Conservation (phyloP, 1,284 basidiomycete genomes). For the Wolfiporia cocos region DNA sequence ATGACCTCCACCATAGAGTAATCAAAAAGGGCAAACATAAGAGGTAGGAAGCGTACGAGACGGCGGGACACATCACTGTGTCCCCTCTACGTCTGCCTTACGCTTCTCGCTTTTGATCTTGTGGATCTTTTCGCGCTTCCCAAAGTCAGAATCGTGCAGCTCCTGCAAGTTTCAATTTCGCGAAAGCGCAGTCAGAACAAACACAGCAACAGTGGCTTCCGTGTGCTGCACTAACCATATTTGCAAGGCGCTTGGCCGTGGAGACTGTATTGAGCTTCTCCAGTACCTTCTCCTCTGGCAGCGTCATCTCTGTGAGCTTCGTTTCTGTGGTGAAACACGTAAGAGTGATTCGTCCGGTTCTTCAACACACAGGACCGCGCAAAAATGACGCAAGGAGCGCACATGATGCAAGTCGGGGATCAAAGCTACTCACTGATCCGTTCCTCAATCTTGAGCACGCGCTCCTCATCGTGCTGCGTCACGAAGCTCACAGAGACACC, state of each 20-base stretch:
- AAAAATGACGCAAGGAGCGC: background rate
- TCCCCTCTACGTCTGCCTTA: slow-evolving; percentile 21
- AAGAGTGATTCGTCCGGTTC: background rate
- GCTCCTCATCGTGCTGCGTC: slow-evolving; percentile 88
- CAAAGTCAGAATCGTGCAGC: slow-evolving; percentile 89
- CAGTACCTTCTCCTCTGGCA: slow-evolving; percentile 82
- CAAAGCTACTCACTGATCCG: slow-evolving; percentile 63
- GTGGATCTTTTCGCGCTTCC: slow-evolving; percentile 80
- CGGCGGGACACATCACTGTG: too few relatives aligned
- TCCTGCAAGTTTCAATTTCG: slow-evolving; percentile 43
- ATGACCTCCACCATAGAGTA: too few relatives aligned
- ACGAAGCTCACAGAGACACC: slow-evolving; percentile 94
- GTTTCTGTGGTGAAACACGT: slow-evolving; percentile 45
- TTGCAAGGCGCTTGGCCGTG: slow-evolving; percentile 89
- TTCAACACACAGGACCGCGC: background rate
- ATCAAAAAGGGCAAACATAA: too few relatives aligned
- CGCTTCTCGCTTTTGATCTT: slow-evolving; percentile 52
- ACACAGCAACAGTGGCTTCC: too few relatives aligned
- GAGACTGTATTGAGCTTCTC: slow-evolving; percentile 86
- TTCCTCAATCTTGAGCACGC: slow-evolving; percentile 80
- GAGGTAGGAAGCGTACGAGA: too few relatives aligned
- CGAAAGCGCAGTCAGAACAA: too few relatives aligned
- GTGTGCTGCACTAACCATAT: slow-evolving; percentile 80
- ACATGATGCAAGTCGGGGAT: background rate
- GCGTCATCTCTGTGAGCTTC: slow-evolving; percentile 64